These are phyloP conservation scores for Cyclotella sp. DNA, from an alignment of 108 stramenopile species.

Conservation along the genomic window DNA sequence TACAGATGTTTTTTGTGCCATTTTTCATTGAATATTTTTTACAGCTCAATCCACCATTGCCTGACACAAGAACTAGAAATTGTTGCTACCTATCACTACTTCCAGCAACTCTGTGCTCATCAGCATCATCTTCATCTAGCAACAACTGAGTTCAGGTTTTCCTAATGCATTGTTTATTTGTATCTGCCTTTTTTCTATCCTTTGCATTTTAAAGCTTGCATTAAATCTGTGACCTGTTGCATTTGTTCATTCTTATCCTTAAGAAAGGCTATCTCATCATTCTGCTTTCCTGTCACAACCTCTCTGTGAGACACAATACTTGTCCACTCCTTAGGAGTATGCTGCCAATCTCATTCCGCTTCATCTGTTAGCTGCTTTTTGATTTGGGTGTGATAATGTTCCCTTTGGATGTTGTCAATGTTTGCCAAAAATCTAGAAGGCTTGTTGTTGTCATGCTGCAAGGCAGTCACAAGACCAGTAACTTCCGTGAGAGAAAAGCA, in stretches of 20 bases:
- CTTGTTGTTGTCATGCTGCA: not conserved
- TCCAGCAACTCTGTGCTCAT: too few species aligned
- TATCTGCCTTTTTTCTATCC: too few species aligned
- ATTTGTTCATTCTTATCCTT: too few species aligned
- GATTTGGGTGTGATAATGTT: not conserved
- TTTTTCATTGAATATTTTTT: conserved; percentile 29
- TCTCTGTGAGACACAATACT: not conserved
- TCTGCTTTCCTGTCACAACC: not conserved
- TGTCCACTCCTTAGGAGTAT: not conserved
- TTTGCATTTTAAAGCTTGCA: too few species aligned
- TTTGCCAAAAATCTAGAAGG: not conserved
- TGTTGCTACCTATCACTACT: not conserved
- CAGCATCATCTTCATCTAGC: too few species aligned
- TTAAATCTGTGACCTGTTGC: too few species aligned
- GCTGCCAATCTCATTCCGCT: not conserved
- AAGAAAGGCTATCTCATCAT: not conserved
- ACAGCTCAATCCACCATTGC: conserved; percentile 24
- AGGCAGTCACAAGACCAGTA: not conserved
- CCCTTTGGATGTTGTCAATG: not conserved
- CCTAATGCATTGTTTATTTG: too few species aligned
- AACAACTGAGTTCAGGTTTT: too few species aligned
- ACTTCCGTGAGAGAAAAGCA: not conserved
- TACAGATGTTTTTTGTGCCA: conserved; percentile 35
- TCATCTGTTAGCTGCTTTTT: not conserved
- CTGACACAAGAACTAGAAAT: not conserved